Conservation (phyloP, 2,329 filamentous ascomycete genomes). For the Colletotrichum australisinense region DNA sequence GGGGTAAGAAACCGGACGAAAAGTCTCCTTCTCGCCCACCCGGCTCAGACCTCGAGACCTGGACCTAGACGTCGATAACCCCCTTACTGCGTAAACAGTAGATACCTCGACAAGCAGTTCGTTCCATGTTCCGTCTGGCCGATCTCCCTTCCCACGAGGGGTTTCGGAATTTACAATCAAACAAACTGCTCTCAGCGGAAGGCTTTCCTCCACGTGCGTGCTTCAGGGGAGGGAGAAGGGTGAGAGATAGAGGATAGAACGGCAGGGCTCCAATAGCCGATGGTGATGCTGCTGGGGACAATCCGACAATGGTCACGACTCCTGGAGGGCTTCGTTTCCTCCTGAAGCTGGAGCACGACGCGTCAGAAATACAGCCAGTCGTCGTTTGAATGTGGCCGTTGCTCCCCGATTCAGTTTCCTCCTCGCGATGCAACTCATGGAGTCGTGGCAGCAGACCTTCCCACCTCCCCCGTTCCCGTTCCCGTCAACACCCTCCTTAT, state of each 20-base stretch:
- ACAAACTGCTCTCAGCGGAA: not conserved
- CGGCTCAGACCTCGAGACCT: not conserved
- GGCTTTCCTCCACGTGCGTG: not conserved
- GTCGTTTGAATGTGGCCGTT: not conserved
- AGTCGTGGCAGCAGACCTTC: too few species aligned
- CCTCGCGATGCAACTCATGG: not conserved
- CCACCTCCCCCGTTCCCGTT: not conserved
- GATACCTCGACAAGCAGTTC: constrained; percentile 9
- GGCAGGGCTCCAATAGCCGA: too few species aligned
- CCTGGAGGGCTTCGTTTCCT: not conserved
- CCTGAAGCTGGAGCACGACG: not conserved
- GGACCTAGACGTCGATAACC: not conserved
- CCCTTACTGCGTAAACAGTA: not conserved
- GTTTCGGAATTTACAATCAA: constrained; percentile 21
- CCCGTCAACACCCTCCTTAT: not conserved
- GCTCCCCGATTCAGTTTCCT: not conserved
- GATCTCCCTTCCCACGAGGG: constrained; percentile 1
- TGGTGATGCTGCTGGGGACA: not conserved
- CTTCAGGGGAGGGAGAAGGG: not conserved
- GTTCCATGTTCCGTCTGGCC: constrained; percentile 30
- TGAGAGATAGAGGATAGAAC: not conserved
- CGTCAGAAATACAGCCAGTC: not conserved
- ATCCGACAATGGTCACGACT: not conserved
- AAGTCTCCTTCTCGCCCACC: constrained; percentile 24
- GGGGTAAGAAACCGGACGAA: constrained; percentile 33